Conservation (phyloP, 768 basidiomycete species). For the Podaxis mareebaensis region DNA sequence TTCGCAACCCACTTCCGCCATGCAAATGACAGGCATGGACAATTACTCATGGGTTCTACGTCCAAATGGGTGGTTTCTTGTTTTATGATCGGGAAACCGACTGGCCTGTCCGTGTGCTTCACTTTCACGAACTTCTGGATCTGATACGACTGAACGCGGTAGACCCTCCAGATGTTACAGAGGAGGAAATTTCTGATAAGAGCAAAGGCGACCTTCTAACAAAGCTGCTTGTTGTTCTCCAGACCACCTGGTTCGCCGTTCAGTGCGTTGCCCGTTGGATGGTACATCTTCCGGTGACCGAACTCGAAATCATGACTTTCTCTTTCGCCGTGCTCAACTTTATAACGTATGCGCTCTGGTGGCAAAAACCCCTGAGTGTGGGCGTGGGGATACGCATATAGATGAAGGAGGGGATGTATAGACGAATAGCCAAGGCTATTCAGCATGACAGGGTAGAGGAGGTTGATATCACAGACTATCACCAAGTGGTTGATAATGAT, state of each 20-base stretch:
- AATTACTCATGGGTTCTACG: slow-evolving; percentile 1
- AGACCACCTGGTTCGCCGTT: slow-evolving; percentile 9
- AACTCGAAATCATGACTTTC: slow-evolving; percentile 14
- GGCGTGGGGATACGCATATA: neutral
- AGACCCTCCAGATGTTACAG: neutral
- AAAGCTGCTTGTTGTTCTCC: slow-evolving; percentile 2
- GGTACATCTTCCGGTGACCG: neutral
- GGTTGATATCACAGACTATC: neutral
- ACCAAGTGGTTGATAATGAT: neutral
- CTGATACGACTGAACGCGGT: neutral
- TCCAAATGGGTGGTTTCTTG: slow-evolving; percentile 8
- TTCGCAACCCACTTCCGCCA: neutral
- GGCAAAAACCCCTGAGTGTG: slow-evolving; percentile 13
- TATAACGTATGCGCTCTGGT: slow-evolving; percentile 13
- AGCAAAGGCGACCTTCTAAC: slow-evolving; percentile 11
- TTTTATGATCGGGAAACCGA: neutral
- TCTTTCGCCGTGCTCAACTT: slow-evolving; percentile 9
- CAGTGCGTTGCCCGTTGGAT: slow-evolving; percentile 10
- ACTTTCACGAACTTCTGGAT: slow-evolving; percentile 4
- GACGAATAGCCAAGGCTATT: neutral
- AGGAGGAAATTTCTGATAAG: slow-evolving; percentile 1
- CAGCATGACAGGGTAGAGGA: neutral
- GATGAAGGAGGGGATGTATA: neutral
- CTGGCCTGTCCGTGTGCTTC: neutral
- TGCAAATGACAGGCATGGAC: neutral